Percentiles rank a stretch among this genome's conserved stretches.
Conservation (phyloP, 441 rosid species). For the Rhodomyrtus psidioides region DNA sequence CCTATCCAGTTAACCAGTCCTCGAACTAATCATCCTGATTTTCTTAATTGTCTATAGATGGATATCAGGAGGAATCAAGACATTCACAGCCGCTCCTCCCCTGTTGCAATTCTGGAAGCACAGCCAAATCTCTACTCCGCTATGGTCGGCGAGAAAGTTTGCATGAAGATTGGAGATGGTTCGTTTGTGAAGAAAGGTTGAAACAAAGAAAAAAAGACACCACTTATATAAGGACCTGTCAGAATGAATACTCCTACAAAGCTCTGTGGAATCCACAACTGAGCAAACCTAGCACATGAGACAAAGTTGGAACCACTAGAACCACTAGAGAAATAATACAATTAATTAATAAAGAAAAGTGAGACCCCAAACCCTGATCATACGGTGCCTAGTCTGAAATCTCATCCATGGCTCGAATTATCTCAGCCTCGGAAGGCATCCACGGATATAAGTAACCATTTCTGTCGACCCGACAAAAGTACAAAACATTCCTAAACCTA, state of each 20-base stretch:
- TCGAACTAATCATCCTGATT: background rate
- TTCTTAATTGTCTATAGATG: slow-evolving; percentile 32
- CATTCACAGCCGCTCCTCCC: slow-evolving; percentile 63
- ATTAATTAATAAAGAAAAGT: background rate
- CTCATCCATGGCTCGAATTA: slow-evolving; percentile 85
- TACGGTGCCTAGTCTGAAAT: slow-evolving; percentile 60
- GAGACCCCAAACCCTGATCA: slow-evolving; percentile 1
- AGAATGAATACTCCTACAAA: slow-evolving; percentile 91
- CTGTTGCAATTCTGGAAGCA: slow-evolving; percentile 56
- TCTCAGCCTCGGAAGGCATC: slow-evolving; percentile 66
- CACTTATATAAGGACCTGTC: slow-evolving; percentile 44
- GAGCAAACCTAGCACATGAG: slow-evolving; percentile 61
- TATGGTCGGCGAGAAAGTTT: slow-evolving; percentile 57
- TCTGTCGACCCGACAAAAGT: slow-evolving; percentile 53
- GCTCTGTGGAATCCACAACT: slow-evolving; percentile 94
- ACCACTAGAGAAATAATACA: background rate
- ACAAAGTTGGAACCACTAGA: background rate
- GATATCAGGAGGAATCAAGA: slow-evolving; percentile 55
- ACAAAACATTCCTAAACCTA: background rate
- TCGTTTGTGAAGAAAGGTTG: slow-evolving; percentile 28
- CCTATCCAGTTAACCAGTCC: background rate
- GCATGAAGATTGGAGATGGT: slow-evolving; percentile 84
- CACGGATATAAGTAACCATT: slow-evolving; percentile 52
- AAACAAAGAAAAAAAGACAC: background rate
- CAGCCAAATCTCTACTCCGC: slow-evolving; percentile 69